Evolutionary conservation across 805 yeast species (phyloP), one percentile per base, ranked within the genome.

Genomic region (Candida ponderosae): DNA sequence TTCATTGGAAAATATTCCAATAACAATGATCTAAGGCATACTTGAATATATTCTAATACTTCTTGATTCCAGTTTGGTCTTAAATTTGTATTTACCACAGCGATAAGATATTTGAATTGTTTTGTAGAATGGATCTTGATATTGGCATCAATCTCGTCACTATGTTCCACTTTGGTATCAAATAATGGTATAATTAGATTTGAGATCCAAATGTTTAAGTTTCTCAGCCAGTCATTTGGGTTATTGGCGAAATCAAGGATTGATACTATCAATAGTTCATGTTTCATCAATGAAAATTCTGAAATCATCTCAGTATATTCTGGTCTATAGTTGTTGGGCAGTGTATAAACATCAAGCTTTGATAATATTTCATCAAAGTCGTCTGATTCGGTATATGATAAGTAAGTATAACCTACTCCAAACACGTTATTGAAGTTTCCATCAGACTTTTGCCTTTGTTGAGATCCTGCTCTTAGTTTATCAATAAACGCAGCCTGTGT

Each of bases 41-140:
- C 65, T 41, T 70, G 74, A 4, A 55, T 41, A 31, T 35, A 47
- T 16, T 53, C 56, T 29, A 49, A 54, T 1, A 44, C 31, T 7
- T 45, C 48, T n/a, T 47, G 51, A n/a, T 44, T 45, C 41, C 45
- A 34, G 9, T 41, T 43, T 4, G 40, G 28, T 10, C 17, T 20
- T 4, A 31, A 15, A 2, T 33, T 36, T 34, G 40, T 40, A 17
- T 44, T 41, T 8, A 43, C 9, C 2, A 44, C 43, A 1, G 37
- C 29, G 7, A 40, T 34, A 4, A 50, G 18, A 3, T 34, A 17
- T 18, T 35, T 11, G 13, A 38, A n/a, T 16, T n/a, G 14, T 21
- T 23, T 4, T 8, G 10, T 8, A 8, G 7, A 8, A 8, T 21
- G 24, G 10, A 21, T 21, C 7, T 21, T 21, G 24, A 8, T 21